phyloP scores from a whole-genome alignment of 2,329 filamentous ascomycete genomes.

The Reticulascus tulasneorum region DNA sequence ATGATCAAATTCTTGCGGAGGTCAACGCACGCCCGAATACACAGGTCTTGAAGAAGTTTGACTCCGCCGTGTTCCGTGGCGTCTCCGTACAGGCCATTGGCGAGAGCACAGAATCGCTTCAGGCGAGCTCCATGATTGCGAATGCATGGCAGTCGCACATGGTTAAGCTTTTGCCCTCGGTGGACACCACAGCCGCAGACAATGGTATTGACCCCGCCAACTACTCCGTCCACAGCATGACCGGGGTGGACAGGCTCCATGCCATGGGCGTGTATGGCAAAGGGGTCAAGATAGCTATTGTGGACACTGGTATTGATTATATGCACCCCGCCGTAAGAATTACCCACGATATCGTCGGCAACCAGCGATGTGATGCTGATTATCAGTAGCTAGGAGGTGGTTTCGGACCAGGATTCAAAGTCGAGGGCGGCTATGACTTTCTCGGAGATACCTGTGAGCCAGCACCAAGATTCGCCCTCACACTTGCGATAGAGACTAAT shows the following conservation, averaged over 20 bases:
- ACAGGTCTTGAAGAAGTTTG: slow-evolving; percentile 5
- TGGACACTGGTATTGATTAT: slow-evolving; percentile 36
- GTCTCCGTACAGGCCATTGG: slow-evolving; percentile 3
- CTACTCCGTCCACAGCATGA: slow-evolving; percentile 30
- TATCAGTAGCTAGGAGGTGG: slow-evolving; percentile 33
- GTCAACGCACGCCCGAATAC: neutral
- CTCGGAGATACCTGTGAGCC: slow-evolving; percentile 19
- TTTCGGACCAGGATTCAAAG: slow-evolving; percentile 37
- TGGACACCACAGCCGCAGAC: neutral
- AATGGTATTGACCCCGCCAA: too few species aligned
- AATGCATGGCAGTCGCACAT: slow-evolving; percentile 3
- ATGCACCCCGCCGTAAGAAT: slow-evolving; percentile 27
- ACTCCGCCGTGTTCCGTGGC: slow-evolving; percentile 23
- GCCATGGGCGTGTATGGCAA: slow-evolving; percentile 29
- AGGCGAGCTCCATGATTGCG: neutral
- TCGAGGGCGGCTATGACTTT: slow-evolving; percentile 16
- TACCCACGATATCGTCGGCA: neutral
- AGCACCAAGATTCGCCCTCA: too few species aligned
- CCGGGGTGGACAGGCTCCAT: slow-evolving; percentile 33
- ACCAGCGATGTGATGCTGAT: too few species aligned
- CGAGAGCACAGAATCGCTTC: slow-evolving; percentile 5
- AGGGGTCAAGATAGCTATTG: slow-evolving; percentile 31
- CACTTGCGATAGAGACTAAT: too few species aligned
- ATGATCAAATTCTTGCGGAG: slow-evolving; percentile 1
- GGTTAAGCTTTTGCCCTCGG: neutral